Evolutionary conservation across 768 basidiomycete species (phyloP).

Genomic region (Tephrocybe sp.): DNA sequence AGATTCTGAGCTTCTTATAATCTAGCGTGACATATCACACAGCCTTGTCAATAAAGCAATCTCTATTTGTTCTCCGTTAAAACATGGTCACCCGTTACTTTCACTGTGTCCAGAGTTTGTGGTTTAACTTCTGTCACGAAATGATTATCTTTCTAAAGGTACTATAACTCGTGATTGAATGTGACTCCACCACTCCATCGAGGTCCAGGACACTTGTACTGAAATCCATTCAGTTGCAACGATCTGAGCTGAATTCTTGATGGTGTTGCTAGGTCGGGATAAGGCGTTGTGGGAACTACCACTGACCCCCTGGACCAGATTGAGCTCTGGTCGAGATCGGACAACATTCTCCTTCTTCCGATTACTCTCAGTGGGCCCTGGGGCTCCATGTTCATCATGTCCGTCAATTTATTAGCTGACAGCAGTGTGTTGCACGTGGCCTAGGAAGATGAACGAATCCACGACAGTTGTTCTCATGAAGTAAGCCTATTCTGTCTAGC

Average conservation of each 20-base stretch:
- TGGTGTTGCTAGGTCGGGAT: conserved; percentile 2
- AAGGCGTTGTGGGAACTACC: conserved; percentile 2
- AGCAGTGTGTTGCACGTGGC: conserved; percentile 16
- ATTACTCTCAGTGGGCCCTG: background rate
- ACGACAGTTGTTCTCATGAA: conserved; percentile 13
- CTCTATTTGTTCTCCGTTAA: conserved; percentile 7
- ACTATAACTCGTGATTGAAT: no score
- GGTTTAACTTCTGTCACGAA: background rate
- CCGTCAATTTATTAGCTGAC: conserved; percentile 2
- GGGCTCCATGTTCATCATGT: background rate
- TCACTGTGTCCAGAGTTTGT: conserved; percentile 1
- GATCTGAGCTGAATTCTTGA: conserved; percentile 1
- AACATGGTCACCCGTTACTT: conserved; percentile 6
- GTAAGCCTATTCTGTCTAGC: conserved; percentile 4
- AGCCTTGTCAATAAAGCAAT: conserved; percentile 8
- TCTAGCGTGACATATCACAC: conserved; percentile 6
- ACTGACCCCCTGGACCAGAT: background rate
- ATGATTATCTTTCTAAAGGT: background rate
- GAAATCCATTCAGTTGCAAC: background rate
- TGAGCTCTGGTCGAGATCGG: background rate
- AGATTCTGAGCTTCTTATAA: conserved; percentile 12
- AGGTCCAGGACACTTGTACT: background rate
- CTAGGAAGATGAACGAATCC: background rate
- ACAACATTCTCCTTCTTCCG: background rate
- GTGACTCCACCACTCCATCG: background rate